Conservation (phyloP, 495 filamentous ascomycete genomes). For the Penicillium daleae region DNA sequence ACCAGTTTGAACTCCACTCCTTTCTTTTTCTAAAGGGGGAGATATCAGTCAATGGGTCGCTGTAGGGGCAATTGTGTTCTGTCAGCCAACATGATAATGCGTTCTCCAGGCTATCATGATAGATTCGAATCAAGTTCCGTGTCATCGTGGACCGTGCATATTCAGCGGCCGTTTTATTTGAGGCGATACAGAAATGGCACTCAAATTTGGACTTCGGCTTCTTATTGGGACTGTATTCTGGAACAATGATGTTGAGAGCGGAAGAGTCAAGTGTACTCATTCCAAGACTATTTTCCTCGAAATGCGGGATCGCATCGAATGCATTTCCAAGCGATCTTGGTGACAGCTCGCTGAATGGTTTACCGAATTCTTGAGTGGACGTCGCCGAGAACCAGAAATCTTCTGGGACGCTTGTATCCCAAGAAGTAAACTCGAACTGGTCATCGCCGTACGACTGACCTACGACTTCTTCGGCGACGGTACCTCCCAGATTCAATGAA, state of each 20-base stretch:
- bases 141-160: slow-evolving; percentile 38
- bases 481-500: slow-evolving; percentile 1
- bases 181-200: slow-evolving; percentile 14
- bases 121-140: slow-evolving; percentile 44
- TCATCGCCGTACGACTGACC: not conserved
- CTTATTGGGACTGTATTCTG: not conserved
- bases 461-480: not conserved
- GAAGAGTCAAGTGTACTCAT: not conserved
- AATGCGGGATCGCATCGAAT: not conserved
- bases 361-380: not conserved
- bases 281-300: slow-evolving; percentile 1
- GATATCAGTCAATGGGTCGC: slow-evolving; percentile 12
- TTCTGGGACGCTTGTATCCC: not conserved
- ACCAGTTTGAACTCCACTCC: slow-evolving; percentile 48
- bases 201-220: not conserved
- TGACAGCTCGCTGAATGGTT: not conserved
- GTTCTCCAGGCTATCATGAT: slow-evolving; percentile 54
- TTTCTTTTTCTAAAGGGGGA: slow-evolving; percentile 12
- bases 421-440: slow-evolving; percentile 1
- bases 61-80: slow-evolving; percentile 51
- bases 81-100: slow-evolving; percentile 53
- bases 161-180: slow-evolving; percentile 25
- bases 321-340: not conserved
- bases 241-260: not conserved
- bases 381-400: slow-evolving; percentile 2